Evolutionary conservation across 169 alveolate genomes (phyloP), one percentile per base, ranked within the genome.

Genomic region (Plasmodium fragile): DNA sequence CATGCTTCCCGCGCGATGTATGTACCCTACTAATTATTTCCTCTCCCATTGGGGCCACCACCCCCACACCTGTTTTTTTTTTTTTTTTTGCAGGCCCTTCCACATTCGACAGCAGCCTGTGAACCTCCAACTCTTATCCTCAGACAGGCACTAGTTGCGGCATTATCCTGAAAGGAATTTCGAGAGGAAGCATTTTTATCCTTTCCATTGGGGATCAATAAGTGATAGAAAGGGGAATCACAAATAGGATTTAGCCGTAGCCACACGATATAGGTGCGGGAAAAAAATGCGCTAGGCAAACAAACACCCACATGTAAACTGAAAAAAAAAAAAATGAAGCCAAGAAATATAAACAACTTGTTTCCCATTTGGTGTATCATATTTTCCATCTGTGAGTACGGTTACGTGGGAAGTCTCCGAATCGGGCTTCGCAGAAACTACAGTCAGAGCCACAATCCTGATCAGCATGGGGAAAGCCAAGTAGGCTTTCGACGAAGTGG

Each of bases 281-380:
- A 65, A 65, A 59, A 65, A 65, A 18, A 65, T 65, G 75, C 4
- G 75, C 36, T 65, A 65, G 30, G 30, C 75, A 10, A 65, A 25
- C 75, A 22, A 25, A 65, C 36, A 65, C 13, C 75, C 36, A 65
- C 36, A n/a, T 65, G 36, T 4, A 65, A 25, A 0, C 25, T 34
- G 2, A 1, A 39, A n/a, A 65, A 65, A 45, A 53, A 32, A 82
- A 43, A 73, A 53, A 73, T 85, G 85, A 85, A 85, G 34, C 22
- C 65, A 34, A 32, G 79, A 73, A 85, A 73, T 85, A 73, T 85
- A 75, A 85, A 85, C 75, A 73, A 53, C 28, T 55, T 45, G 65
- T 28, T 69, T 8, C 28, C 75, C 36, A 16, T 85, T 30, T 39
- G 75, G 65, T 75, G 55, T 41, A 85, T 85, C 65, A n/a, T 85